Evolutionary conservation across 1,284 basidiomycete species (phyloP).

Genomic region (Trichosporon sp.): DNA sequence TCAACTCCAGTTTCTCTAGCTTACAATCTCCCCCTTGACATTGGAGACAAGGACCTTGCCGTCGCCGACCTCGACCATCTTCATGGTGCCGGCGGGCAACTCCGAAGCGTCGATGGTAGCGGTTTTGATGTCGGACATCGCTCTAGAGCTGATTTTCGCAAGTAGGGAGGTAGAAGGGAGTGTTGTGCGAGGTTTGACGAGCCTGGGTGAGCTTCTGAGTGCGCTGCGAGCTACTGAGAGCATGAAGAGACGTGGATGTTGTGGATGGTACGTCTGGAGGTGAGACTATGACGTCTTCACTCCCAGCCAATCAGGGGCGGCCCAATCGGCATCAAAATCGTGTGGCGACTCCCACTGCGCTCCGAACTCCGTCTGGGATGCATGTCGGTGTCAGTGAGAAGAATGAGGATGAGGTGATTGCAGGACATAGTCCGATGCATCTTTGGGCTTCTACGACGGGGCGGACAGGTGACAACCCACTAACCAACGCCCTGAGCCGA

Average conservation of each 20-base stretch:
- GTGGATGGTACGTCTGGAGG: not conserved
- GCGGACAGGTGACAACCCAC: not conserved
- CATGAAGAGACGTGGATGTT: slow-evolving; percentile 19
- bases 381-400: not conserved
- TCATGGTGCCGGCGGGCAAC: slow-evolving; percentile 76
- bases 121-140: slow-evolving; percentile 29
- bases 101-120: slow-evolving; percentile 57
- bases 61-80: slow-evolving; percentile 72
- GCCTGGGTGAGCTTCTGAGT: slow-evolving; percentile 7
- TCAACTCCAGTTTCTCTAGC: slow-evolving; percentile 19
- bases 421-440: not conserved
- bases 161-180: not conserved
- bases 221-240: slow-evolving; percentile 12
- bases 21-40: slow-evolving; percentile 65
- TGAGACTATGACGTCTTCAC: slow-evolving; percentile 14
- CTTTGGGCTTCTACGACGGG: not conserved
- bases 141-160: not conserved
- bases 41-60: slow-evolving; percentile 81
- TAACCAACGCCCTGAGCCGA: not conserved
- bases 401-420: not conserved
- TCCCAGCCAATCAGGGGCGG: slow-evolving; percentile 14
- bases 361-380: not conserved
- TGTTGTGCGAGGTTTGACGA: not conserved
- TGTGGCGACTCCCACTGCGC: not conserved
- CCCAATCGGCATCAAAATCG: not conserved